These are phyloP conservation scores for Candida oleophila DNA, from an alignment of 805 yeast species.

Conservation along the genomic window DNA sequence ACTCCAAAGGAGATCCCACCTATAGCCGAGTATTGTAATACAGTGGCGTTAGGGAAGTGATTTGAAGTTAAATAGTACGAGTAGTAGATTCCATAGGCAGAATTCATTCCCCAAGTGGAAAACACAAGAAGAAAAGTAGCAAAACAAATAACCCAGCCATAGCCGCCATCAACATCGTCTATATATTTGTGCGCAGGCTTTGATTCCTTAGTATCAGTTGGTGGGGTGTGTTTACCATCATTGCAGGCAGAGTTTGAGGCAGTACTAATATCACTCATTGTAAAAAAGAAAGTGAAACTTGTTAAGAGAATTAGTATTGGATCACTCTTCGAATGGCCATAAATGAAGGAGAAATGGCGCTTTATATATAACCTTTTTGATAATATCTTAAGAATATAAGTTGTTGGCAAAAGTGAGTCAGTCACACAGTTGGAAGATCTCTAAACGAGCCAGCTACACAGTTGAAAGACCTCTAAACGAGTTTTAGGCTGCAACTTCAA, in stretches of 20 bases:
- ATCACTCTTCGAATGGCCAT: too few relatives aligned
- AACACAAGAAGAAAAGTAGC: constrained; percentile 48
- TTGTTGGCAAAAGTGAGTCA: too few relatives aligned
- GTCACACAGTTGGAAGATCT: too few relatives aligned
- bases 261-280: not conserved
- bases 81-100: constrained; percentile 58
- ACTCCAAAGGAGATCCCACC: constrained; percentile 61
- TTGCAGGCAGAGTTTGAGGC: not conserved
- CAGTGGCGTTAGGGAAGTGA: constrained; percentile 49
- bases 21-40: constrained; percentile 56
- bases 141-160: constrained; percentile 57
- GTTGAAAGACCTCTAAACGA: not conserved
- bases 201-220: not conserved
- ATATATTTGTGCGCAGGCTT: not conserved
- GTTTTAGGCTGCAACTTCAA: not conserved
- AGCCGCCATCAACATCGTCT: constrained; percentile 49
- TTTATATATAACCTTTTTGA: too few relatives aligned
- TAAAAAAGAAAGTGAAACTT: too few relatives aligned
- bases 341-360: too few relatives aligned
- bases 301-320: too few relatives aligned
- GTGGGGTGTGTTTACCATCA: not conserved
- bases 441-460: too few relatives aligned
- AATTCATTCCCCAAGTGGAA: constrained; percentile 67
- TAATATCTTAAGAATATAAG: too few relatives aligned
- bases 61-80: constrained; percentile 49